Percentiles rank a stretch among this genome's conserved stretches.
Evolutionary conservation across 768 basidiomycete species (phyloP).

Genomic region (Pleurotus tuber-regium): DNA sequence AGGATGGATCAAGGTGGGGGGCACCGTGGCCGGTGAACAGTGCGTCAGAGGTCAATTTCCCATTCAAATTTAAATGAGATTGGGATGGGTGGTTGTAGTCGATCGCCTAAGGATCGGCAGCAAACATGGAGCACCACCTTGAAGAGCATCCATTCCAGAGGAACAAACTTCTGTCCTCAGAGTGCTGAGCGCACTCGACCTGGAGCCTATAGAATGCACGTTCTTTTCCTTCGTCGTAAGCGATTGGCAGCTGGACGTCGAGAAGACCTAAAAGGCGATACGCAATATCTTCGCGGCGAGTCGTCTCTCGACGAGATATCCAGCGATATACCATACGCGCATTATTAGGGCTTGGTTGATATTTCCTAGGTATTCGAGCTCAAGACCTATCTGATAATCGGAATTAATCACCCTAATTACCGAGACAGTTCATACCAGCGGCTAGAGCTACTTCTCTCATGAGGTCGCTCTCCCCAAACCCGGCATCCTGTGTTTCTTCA

Average conservation of each 20-base stretch:
- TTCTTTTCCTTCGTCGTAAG: background rate
- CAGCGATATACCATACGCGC: background rate
- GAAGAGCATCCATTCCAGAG: background rate
- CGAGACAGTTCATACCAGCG: background rate
- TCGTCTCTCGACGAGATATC: background rate
- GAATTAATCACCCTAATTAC: background rate
- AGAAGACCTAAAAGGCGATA: constrained; percentile 1
- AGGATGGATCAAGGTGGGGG: background rate
- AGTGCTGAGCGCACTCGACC: background rate
- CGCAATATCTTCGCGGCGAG: background rate
- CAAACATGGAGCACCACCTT: constrained; percentile 1
- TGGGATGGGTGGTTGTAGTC: background rate
- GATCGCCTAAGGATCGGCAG: background rate
- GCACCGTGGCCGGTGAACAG: background rate
- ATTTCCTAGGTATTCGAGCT: background rate
- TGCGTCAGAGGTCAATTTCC: background rate
- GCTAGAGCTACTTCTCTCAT: background rate
- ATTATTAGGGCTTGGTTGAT: background rate
- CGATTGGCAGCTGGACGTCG: background rate
- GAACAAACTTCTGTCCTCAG: background rate
- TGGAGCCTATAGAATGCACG: background rate
- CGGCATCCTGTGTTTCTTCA: too few relatives aligned
- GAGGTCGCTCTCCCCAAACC: background rate
- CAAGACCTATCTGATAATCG: background rate
- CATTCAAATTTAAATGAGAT: background rate